phyloP scores from a whole-genome alignment of 2,329 filamentous ascomycete species.

The Clarireedia hainanense region DNA sequence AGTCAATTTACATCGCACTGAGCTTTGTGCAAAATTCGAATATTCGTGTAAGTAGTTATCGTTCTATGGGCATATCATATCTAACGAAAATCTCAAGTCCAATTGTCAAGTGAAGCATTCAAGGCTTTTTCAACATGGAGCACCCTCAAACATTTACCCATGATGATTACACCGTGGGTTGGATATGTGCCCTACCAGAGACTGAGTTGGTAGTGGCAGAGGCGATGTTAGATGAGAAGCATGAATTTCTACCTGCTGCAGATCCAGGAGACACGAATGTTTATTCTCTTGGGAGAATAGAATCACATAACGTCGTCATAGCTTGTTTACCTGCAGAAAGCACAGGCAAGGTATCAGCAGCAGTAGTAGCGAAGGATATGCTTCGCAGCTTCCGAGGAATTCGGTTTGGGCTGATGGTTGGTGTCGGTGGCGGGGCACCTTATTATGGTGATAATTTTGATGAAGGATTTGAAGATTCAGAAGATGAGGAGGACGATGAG shows the following conservation, averaged over 20 bases:
- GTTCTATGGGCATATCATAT: too few species aligned
- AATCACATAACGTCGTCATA: constrained; percentile 16
- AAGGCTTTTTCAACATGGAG: too few species aligned
- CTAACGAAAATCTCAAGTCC: too few species aligned
- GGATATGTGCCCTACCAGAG: constrained; percentile 18
- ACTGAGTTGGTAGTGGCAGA: constrained; percentile 14
- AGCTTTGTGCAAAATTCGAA: too few species aligned
- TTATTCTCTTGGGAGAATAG: constrained; percentile 16
- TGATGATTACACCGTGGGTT: constrained; percentile 16
- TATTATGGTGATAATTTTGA: constrained; percentile 11
- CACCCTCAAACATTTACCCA: not conserved
- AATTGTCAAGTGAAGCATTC: too few species aligned
- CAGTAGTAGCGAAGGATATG: constrained; percentile 24
- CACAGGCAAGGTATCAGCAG: constrained; percentile 28
- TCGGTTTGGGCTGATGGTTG: constrained; percentile 35
- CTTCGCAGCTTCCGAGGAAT: constrained; percentile 29
- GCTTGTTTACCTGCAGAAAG: constrained; percentile 14
- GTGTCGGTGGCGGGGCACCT: constrained; percentile 32
- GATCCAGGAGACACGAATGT: constrained; percentile 10
- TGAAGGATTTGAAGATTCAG: not conserved
- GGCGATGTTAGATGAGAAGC: constrained; percentile 15
- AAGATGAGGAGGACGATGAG: constrained; percentile 7
- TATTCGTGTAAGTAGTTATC: too few species aligned
- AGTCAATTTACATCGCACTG: too few species aligned
- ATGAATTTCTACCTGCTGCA: constrained; percentile 13